Evolutionary conservation across 1,284 basidiomycete genomes (phyloP), one percentile per base, ranked within the genome.

Genomic region (Vanrija sp.): DNA sequence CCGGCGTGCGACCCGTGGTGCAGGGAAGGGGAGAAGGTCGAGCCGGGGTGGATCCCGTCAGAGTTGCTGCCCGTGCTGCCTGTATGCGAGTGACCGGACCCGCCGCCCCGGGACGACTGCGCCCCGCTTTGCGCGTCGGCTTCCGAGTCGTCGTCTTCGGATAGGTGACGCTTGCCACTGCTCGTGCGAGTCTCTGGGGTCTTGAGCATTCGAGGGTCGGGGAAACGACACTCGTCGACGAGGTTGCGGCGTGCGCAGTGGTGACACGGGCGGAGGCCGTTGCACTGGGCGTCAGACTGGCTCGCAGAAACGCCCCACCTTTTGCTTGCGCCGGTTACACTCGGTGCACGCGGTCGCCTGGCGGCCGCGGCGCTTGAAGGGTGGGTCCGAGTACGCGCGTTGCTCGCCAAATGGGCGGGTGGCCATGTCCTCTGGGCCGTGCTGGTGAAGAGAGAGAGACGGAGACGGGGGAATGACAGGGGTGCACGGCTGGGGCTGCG

Each of bases 251-350:
- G 63, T 0, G 57, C 42, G 45, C 64, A 65, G 49, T 62, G 60
- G 24, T 54, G 56, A 35, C 64, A 65, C 3, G 64, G 62, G 22
- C 48, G 41, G 9, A 53, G 31, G n/a, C 64, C 60, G 52, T 65
- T 60, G 45, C 64, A 65, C 64, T 65, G 51, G 2, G 43, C 6
- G 25, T 15, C 16, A 20, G 23, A 16, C 27, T 7, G n/a, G n/a
- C n/a, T n/a, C n/a, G 23, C 36, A 23, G 16, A 9, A 9, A 14
- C 16, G 22, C 31, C 63, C 41, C 44, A 61, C 61, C 44, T 54
- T 49, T 38, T 64, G 62, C 35, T 66, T 66, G 16, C 62, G 57
- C 7, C 62, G 39, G 48, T 66, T 64, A 39, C 64, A 66, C 42
- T 64, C 56, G 4, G 57, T 52, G 31, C 64, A 66, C 1, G 64